Percentiles rank a stretch among this genome's conserved stretches.
phyloP scores from a whole-genome alignment of 176 grass and related monocot genomes.

The Musa itinerans region DNA sequence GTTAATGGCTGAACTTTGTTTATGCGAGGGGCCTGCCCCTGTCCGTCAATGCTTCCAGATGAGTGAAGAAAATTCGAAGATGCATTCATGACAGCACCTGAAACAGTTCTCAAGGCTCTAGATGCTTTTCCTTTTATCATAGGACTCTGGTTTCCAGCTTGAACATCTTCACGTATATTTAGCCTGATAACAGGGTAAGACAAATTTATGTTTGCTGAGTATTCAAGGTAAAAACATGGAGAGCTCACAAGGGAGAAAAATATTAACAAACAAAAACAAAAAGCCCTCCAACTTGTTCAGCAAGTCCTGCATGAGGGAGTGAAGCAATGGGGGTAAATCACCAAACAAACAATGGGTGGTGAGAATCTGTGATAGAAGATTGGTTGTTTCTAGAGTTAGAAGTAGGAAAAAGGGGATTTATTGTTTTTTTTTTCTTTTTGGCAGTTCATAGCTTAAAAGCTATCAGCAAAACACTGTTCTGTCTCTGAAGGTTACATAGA shows the following conservation, averaged over 20 bases:
- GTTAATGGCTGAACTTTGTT: slow-evolving; percentile 53
- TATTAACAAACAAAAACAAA: background rate
- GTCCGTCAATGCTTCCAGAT: slow-evolving; percentile 45
- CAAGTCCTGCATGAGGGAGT: too few relatives aligned
- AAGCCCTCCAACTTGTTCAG: too few relatives aligned
- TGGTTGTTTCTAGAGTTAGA: too few relatives aligned
- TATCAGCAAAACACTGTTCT: background rate
- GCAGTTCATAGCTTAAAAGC: background rate
- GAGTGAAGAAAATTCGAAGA: slow-evolving; percentile 51
- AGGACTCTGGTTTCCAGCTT: slow-evolving; percentile 41
- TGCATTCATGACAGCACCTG: slow-evolving; percentile 39
- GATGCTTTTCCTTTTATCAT: slow-evolving; percentile 73
- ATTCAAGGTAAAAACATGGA: slow-evolving; percentile 7
- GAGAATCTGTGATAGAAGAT: too few relatives aligned
- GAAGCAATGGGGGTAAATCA: too few relatives aligned
- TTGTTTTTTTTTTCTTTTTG: too few relatives aligned
- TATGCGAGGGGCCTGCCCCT: slow-evolving; percentile 38
- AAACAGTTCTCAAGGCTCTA: slow-evolving; percentile 51
- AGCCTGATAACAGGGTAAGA: slow-evolving; percentile 23
- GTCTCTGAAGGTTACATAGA: background rate
- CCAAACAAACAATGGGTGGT: too few relatives aligned
- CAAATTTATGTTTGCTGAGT: slow-evolving; percentile 21
- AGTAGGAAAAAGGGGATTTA: too few relatives aligned
- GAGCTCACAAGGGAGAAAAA: slow-evolving; percentile 16
- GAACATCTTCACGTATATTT: slow-evolving; percentile 48